Percentiles rank a stretch among this genome's conserved stretches.
phyloP scores from a whole-genome alignment of 2,329 filamentous ascomycete species.

The Penicillium hesseltinei region DNA sequence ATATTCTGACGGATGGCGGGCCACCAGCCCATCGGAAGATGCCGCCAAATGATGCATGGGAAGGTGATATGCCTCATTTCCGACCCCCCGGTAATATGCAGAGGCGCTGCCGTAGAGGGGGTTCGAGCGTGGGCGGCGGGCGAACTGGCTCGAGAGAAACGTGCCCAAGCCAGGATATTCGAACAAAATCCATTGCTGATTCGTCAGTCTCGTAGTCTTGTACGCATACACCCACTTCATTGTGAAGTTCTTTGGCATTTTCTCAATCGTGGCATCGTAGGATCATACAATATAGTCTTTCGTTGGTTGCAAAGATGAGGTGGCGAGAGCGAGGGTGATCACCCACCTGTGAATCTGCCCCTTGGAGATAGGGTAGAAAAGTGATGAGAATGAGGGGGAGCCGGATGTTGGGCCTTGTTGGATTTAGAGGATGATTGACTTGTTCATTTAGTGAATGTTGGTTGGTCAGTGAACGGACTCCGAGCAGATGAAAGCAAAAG shows the following conservation, averaged over 20 bases:
- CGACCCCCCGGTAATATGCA: slow-evolving; percentile 70
- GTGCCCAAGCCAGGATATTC: background rate
- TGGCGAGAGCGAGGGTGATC: background rate
- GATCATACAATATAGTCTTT: background rate
- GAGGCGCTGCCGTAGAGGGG: slow-evolving; percentile 72
- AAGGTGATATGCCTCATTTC: slow-evolving; percentile 60
- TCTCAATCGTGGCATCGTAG: background rate
- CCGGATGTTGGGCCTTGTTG: background rate
- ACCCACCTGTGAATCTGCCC: background rate
- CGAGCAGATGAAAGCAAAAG: background rate
- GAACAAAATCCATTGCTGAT: background rate
- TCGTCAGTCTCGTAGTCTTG: background rate
- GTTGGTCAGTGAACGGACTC: background rate
- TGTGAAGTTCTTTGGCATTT: background rate
- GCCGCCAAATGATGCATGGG: slow-evolving; percentile 59
- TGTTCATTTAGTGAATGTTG: too few species aligned
- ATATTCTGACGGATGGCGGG: slow-evolving; percentile 59
- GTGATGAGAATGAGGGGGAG: background rate
- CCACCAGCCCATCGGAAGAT: slow-evolving; percentile 68
- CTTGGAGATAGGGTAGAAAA: background rate
- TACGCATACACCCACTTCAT: too few species aligned
- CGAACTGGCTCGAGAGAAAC: slow-evolving; percentile 42
- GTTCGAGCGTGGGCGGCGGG: slow-evolving; percentile 64
- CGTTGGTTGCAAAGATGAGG: background rate
- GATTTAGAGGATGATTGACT: background rate